Percentiles rank a stretch among this genome's conserved stretches.
Evolutionary conservation across 257 asterid species (phyloP).

Genomic region (Gynochthodes officinalis): DNA sequence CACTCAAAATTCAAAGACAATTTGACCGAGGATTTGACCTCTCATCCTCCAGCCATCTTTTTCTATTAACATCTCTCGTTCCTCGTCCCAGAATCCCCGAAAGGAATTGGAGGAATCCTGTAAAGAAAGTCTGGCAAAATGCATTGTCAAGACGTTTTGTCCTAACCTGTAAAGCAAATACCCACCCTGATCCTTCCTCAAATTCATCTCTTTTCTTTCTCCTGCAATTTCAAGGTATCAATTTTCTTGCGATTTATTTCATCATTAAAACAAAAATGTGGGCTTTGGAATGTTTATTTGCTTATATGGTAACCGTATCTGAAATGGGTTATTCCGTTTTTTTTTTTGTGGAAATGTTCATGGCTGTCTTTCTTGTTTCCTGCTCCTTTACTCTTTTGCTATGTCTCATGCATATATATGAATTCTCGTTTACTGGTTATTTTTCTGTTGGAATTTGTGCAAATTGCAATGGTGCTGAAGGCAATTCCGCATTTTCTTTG

Average conservation of each 20-base stretch:
- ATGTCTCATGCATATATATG: conserved; percentile 4
- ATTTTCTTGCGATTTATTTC: neutral
- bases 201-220: neutral
- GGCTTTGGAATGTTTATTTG: neutral
- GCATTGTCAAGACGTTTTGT: neutral
- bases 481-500: neutral
- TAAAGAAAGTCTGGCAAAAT: neutral
- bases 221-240: conserved; percentile 13
- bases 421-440: neutral
- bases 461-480: neutral
- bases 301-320: neutral
- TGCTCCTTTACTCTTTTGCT: neutral
- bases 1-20: neutral
- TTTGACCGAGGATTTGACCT: neutral
- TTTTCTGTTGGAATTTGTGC: neutral
- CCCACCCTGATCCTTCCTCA: conserved; percentile 3
- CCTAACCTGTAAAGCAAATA: neutral
- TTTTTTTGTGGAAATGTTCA: neutral
- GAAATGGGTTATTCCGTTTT: conserved; percentile 1
- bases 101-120: too few relatives aligned
- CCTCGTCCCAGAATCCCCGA: too few relatives aligned
- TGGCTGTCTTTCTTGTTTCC: neutral
- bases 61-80: too few relatives aligned
- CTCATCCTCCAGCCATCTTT: neutral
- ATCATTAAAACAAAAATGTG: too few relatives aligned